These are phyloP conservation scores for Saccharomycopsis fibuligera DNA, from an alignment of 805 yeast species.

Conservation along the genomic window DNA sequence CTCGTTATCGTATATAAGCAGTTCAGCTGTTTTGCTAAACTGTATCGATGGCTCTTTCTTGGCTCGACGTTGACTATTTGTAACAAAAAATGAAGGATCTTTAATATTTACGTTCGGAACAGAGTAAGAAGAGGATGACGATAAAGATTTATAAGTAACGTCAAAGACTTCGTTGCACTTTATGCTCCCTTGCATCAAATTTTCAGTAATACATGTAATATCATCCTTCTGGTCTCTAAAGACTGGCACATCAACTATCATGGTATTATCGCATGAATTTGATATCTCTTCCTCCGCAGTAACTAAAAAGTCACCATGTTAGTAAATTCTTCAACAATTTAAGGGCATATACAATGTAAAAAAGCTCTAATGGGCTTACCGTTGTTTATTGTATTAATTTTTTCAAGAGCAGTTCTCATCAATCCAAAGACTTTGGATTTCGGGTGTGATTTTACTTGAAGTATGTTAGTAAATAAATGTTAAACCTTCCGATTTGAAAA, in stretches of 20 bases:
- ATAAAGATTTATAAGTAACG: neutral
- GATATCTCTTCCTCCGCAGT: too few species aligned
- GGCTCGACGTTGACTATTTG: neutral
- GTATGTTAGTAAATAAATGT: too few species aligned
- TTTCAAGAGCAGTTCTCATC: too few species aligned
- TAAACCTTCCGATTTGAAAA: too few species aligned
- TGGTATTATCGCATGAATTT: too few species aligned
- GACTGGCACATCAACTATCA: constrained; percentile 19
- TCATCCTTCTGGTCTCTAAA: constrained; percentile 12
- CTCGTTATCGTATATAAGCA: constrained; percentile 14
- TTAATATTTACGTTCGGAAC: constrained; percentile 1
- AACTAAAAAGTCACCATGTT: too few species aligned
- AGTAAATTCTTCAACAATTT: too few species aligned
- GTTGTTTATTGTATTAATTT: too few species aligned
- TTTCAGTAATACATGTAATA: constrained; percentile 6
- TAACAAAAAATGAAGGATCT: constrained; percentile 2
- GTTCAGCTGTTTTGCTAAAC: constrained; percentile 15
- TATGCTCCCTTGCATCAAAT: constrained; percentile 8
- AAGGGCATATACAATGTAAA: too few species aligned
- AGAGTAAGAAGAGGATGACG: neutral
- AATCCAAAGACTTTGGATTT: too few species aligned
- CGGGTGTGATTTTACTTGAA: too few species aligned
- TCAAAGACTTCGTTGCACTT: neutral
- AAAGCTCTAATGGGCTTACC: too few species aligned
- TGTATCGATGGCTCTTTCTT: constrained; percentile 10